These are phyloP conservation scores for Wickerhamomyces pijperi DNA, from an alignment of 805 yeast genomes.

Conservation along the genomic window DNA sequence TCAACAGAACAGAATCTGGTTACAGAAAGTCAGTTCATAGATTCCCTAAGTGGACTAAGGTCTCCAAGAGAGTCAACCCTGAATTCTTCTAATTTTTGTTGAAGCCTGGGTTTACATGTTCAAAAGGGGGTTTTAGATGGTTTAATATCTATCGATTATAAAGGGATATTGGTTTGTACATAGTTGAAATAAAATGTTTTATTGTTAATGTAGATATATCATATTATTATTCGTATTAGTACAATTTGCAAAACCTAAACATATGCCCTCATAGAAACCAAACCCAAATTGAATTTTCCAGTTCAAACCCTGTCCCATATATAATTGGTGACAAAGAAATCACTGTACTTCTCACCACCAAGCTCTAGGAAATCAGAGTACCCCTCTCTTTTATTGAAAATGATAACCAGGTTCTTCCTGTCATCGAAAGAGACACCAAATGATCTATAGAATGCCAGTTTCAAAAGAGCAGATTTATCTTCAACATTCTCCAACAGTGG, in stretches of 20 bases:
- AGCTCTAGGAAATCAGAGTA: constrained; percentile 39
- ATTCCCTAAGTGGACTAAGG: constrained; percentile 87
- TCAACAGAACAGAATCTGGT: constrained; percentile 58
- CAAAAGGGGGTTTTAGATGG: too few species aligned
- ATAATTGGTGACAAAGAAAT: constrained; percentile 61
- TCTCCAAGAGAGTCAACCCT: constrained; percentile 73
- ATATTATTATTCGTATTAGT: too few species aligned
- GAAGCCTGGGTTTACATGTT: background rate
- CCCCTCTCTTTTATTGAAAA: constrained; percentile 36
- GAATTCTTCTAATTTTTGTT: constrained; percentile 17
- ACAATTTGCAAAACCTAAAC: too few species aligned
- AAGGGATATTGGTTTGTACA: constrained; percentile 6
- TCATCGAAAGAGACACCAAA: constrained; percentile 44
- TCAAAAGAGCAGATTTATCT: constrained; percentile 35
- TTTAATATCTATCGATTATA: too few species aligned
- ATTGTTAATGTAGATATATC: background rate
- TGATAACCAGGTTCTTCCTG: constrained; percentile 31
- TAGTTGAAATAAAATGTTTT: constrained; percentile 1
- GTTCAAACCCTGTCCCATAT: constrained; percentile 57
- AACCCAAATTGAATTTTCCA: background rate
- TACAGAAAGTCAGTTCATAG: constrained; percentile 85
- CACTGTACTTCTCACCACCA: constrained; percentile 41
- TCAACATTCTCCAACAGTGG: constrained; percentile 19
- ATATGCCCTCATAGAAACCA: background rate
- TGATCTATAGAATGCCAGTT: constrained; percentile 47